Evolutionary conservation across 2,329 filamentous ascomycete species (phyloP).

Genomic region (Boeremia exigua): DNA sequence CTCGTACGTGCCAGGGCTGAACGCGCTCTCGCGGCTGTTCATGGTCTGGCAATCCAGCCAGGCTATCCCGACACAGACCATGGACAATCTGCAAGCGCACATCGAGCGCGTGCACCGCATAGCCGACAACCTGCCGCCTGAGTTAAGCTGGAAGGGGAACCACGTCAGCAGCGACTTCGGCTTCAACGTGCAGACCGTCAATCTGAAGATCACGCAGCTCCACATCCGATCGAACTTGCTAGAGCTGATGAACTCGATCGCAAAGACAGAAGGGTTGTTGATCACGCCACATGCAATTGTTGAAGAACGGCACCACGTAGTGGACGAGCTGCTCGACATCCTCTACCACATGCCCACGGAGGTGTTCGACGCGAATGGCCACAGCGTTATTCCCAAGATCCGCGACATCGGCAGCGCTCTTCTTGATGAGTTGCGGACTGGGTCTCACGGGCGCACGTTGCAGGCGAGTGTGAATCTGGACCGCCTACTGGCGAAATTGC

Average conservation of each 20-base stretch:
- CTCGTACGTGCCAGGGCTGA: conserved; percentile 26
- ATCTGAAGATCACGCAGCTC: conserved; percentile 30
- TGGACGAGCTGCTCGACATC: conserved; percentile 25
- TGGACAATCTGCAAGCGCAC: conserved; percentile 24
- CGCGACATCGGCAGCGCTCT: conserved; percentile 28
- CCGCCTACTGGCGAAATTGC: conserved; percentile 21
- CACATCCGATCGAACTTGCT: conserved; percentile 31
- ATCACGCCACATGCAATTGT: conserved; percentile 24
- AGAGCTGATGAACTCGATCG: conserved; percentile 28
- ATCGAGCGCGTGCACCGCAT: conserved; percentile 21
- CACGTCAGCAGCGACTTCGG: conserved; percentile 20
- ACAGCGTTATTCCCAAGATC: conserved; percentile 29
- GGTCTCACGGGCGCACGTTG: conserved; percentile 17
- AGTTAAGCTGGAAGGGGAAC: conserved; percentile 20
- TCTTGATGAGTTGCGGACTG: conserved; percentile 25
- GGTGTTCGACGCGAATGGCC: conserved; percentile 30
- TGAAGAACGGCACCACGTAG: conserved; percentile 25
- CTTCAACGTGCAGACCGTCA: conserved; percentile 28
- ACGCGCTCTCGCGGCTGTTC: conserved; percentile 27
- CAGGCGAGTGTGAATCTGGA: conserved; percentile 25
- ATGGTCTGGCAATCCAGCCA: conserved; percentile 31
- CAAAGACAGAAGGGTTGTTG: conserved; percentile 14
- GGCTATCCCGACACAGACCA: conserved; percentile 16
- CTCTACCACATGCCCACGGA: conserved; percentile 27
- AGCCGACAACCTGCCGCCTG: conserved; percentile 18